Base-by-base conservation (phyloP, 306 rosid species). In the Lithocarpus polystachyus region DNA sequence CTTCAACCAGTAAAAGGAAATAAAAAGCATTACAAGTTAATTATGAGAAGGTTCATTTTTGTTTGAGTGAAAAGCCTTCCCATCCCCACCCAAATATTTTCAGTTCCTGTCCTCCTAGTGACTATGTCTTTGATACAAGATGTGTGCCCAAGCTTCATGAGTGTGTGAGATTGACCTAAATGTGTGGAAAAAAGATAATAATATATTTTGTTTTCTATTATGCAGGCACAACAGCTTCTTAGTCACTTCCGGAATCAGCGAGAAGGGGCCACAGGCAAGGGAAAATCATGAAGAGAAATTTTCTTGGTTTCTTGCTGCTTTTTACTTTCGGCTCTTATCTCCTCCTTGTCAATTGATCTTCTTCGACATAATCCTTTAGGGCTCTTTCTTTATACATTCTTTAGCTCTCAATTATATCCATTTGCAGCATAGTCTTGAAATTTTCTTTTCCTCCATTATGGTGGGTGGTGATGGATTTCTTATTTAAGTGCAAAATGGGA, bases 211-310 rank as follows among this genome's bases (percentile, higher is more conserved):
- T 61, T 61, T 61, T 56, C 19, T 62, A 53, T 35, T 14, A 73
- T 86, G 89, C 92, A 94, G 98, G 98, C 97, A 78, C 98, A 89
- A 40, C 97, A 94, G 83, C 96, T 94, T 82, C 97, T 94, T 69
- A 88, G 98, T 71, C 94, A 94, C 85, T 94, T 94, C 80, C 92
- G 98, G 57, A 90, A 83, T 79, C 96, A 89, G 77, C 85, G 98
- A 56, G 96, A 92, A 79, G 90, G 84, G 79, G 83, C 87, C 13
- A 73, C 81, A 28, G 90, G 86, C 77, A 94, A 90, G 82, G 92
- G 89, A 74, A 94, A 88, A 77, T 84, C 89, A 20, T 92, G 86
- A 90, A 73, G 76, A 52, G 83, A 51, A 77, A 26, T 71, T 82
- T 85, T 77, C 55, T 80, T 86, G 68, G 77, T 75, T 65, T 62